These are phyloP conservation scores for Gracilaria vermiculophylla DNA, from an alignment of 23 red algal species.

Conservation along the genomic window DNA sequence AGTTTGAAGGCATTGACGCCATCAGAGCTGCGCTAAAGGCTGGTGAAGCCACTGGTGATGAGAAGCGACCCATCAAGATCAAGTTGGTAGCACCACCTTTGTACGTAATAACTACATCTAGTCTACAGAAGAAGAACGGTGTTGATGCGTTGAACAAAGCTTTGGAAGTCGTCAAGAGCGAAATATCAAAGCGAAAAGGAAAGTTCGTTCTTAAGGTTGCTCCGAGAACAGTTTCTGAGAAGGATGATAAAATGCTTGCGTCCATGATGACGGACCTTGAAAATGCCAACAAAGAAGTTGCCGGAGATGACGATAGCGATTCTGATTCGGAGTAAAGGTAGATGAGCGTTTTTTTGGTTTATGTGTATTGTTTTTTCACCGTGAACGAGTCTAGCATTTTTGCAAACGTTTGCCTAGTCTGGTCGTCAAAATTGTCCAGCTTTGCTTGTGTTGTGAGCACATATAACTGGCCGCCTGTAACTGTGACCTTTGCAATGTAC, in stretches of 20 bases:
- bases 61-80: constrained; percentile 82
- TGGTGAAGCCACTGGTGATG: constrained; percentile 62
- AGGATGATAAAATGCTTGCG: constrained; percentile 87
- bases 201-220: constrained; percentile 90
- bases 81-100: constrained; percentile 93
- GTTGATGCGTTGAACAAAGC: constrained; percentile 71
- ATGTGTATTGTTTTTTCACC: constrained; percentile 45
- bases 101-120: constrained; percentile 88
- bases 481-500: constrained; percentile 81
- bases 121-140: constrained; percentile 76
- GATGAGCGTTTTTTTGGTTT: background rate
- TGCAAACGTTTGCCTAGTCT: constrained; percentile 16
- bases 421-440: constrained; percentile 53
- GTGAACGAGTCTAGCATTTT: constrained; percentile 67
- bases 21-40: constrained; percentile 78
- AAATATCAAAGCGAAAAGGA: constrained; percentile 81
- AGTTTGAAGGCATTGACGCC: constrained; percentile 98
- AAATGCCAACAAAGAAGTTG: constrained; percentile 84
- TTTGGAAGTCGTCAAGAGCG: constrained; percentile 73
- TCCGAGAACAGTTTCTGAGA: constrained; percentile 86
- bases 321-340: constrained; percentile 21
- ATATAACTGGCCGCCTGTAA: constrained; percentile 73
- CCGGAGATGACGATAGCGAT: constrained; percentile 83
- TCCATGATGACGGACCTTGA: constrained; percentile 94
- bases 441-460: constrained; percentile 83